Evolutionary conservation across 2,329 filamentous ascomycete species (phyloP), one percentile per base, ranked within the genome.

Genomic region (Ophiosphaerella korrae): DNA sequence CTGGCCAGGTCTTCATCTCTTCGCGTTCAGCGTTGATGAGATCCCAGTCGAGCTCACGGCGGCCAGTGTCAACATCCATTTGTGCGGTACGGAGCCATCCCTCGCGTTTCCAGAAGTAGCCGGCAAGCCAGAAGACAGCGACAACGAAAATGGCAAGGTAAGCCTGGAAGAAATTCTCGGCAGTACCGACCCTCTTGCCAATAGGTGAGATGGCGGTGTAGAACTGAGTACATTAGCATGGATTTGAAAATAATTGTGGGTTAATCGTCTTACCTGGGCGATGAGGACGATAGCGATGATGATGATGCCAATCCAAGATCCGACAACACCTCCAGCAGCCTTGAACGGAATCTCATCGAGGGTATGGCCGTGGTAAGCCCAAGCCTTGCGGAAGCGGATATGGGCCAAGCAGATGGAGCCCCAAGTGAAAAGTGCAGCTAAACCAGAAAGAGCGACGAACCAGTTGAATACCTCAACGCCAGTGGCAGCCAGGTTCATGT

Each of bases 341-440:
- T 65, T 72, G 74, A 74, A 78, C 2, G 76, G 75, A 18, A 78
- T 70, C 63, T 78, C 76, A 41, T 77, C 75, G n/a, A 77, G 42
- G 13, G 69, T 71, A 56, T 73, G 71, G 35, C 71, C 72, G 42
- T 73, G 70, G 50, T 68, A 66, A 35, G 60, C 62, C 73, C 73
- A 75, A 18, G 70, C 73, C 53, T 77, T 77, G 57, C 92, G 90
- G 82, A 97, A 97, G 48, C 92, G 90, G 68, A 97, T 95, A 74
- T 97, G 92, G 21, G 88, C 84, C n/a, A 95, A 77, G 73, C 91
- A 96, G 72, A 96, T 93, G 58, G 89, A 89, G 48, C 81, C 84
- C 89, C 89, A 92, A 5, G 88, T 92, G 77, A 92, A 89, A 68
- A 91, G 83, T 39, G 84, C 87, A 8, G 86, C 88, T 21, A 92